Evolutionary conservation across 2,329 filamentous ascomycete species (phyloP), one percentile per base, ranked within the genome.

Genomic region (Fusarium udum): DNA sequence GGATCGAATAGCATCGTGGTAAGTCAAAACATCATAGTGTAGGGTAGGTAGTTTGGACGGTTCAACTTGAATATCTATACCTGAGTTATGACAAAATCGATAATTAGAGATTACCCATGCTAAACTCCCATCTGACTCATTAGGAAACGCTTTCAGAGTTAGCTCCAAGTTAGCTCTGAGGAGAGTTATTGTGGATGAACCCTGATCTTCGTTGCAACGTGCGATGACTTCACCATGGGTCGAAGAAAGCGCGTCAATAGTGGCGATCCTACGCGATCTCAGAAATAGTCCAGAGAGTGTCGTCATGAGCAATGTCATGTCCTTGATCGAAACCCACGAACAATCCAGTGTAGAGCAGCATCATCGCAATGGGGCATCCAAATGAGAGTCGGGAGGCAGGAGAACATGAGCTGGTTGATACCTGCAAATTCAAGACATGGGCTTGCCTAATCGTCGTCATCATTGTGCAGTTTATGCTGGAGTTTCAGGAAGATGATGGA

Each of bases 231-330:
- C 62, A 62, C n/a, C 14, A 39, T 28, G 13, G 31, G 16, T 12
- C 16, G 20, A 48, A 18, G 26, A 31, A 36, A 28, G 40, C 34
- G 36, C 31, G n/a, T 31, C 45, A 39, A 34, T 46, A 34, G 14
- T 32, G n/a, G 24, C 52, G 66, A 69, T 67, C 55, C 31, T 9
- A 53, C 37, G 22, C 62, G 39, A 46, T 46, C 46, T 48, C n/a
- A 34, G 26, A 28, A 40, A 37, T 34, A 48, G 24, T 16, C 15
- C 28, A 18, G 13, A 36, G 18, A 43, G 40, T 68, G 66, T 69
- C 49, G 66, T 69, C 64, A 69, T 62, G 49, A 48, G 24, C 36
- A 14, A 68, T 67, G 63, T 51, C 66, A 69, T 68, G 56, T 68
- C 51, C 66, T 64, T 62, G 49, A 46, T 13, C 18, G 32, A 28